Percentiles rank a stretch among this genome's conserved stretches.
These are phyloP conservation scores for Flaveria floridana DNA, from an alignment of 140 eudicot genomes.

Conservation along the genomic window DNA sequence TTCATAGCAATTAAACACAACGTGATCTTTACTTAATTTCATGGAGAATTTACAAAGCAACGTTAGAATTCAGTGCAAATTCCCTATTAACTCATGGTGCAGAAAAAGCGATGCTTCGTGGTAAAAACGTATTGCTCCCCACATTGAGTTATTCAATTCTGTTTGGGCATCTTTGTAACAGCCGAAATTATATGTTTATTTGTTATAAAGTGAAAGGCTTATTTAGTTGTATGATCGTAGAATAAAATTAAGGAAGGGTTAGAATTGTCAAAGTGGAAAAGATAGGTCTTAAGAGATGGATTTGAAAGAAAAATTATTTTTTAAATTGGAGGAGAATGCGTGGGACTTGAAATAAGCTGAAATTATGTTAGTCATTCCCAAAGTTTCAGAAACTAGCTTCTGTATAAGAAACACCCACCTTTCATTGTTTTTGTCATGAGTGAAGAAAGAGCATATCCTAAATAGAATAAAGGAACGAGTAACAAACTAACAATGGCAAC, in stretches of 20 bases:
- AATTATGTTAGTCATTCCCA: not conserved
- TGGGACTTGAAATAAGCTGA: not conserved
- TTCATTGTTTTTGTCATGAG: not conserved
- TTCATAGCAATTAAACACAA: not conserved
- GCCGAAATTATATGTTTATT: not conserved
- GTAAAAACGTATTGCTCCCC: not conserved
- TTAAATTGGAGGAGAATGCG: not conserved
- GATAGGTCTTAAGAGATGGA: slow-evolving; percentile 7
- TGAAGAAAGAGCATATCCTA: not conserved
- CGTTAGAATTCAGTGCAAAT: not conserved
- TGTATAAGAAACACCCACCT: not conserved
- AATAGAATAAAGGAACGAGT: not conserved
- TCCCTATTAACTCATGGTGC: not conserved
- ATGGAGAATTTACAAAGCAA: not conserved
- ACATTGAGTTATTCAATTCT: not conserved
- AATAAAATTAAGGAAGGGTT: not conserved
- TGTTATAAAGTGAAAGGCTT: not conserved
- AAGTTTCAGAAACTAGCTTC: not conserved
- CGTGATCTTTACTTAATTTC: not conserved
- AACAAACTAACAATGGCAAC: not conserved
- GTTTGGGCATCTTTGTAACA: not conserved
- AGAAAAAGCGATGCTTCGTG: slow-evolving; percentile 1
- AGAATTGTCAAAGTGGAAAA: not conserved
- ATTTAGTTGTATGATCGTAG: not conserved
- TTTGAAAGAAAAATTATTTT: not conserved